A percentile compares a stretch with the other conserved stretches of the same genome.
These are phyloP conservation scores for Dipteronia dyeriana DNA, from an alignment of 345 rosid species.

Conservation along the genomic window DNA sequence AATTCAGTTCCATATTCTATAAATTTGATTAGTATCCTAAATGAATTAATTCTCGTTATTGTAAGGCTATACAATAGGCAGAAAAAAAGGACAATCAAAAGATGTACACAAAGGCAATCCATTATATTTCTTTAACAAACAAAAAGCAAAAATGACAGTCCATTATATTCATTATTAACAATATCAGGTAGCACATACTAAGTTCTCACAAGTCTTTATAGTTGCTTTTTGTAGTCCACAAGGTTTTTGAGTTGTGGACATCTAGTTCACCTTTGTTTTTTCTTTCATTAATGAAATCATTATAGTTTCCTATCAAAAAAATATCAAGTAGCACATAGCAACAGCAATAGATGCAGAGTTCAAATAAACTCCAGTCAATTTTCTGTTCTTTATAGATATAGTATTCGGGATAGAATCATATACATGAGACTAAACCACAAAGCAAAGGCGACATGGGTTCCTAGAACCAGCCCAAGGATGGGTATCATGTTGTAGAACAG, in stretches of 20 bases:
- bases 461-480: conserved; percentile 2
- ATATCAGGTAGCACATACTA: background rate
- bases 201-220: too few species aligned
- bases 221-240: too few species aligned
- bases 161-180: background rate
- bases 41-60: background rate
- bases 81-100: background rate
- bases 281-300: too few species aligned
- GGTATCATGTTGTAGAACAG: background rate
- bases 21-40: background rate
- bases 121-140: background rate
- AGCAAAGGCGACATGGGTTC: background rate
- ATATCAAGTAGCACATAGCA: background rate
- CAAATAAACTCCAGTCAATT: background rate
- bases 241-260: too few species aligned
- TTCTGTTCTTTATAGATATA: background rate
- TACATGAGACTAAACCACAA: background rate
- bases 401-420: background rate
- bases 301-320: too few species aligned
- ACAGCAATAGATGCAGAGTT: background rate
- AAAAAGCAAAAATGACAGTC: too few species aligned
- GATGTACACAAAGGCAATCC: background rate
- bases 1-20: background rate
- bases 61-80: background rate
- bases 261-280: too few species aligned